Base-by-base conservation (phyloP, 345 rosid genomes). In the Bruguiera parviflora region DNA sequence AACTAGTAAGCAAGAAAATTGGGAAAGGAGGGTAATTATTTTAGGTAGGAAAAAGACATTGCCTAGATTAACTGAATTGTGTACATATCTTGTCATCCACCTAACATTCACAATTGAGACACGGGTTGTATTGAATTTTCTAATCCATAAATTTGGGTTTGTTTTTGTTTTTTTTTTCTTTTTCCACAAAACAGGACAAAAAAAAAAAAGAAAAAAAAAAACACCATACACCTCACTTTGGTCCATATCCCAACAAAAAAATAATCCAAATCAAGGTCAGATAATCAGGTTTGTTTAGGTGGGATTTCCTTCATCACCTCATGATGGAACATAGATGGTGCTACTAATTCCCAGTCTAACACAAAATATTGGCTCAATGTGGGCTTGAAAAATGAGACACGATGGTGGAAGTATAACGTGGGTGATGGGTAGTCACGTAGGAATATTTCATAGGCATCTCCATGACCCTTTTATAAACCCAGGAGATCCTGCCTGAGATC, bases 401-500 rank as follows among this genome's bases (percentile, higher is more conserved):
- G 61, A 47, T 76, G 73, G 56, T 57, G 76, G 58, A 46, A 25
- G 67, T 67, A 70, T 47, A 63, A 66, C 20, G 18, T 71, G 35
- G 39, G 51, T 47, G 49, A 53, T 43, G 72, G 71, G 58, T 77
- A 61, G 71, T 77, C 67, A 70, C 79, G 74, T 69, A 65, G 79
- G 82, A 75, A 46, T 75, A 68, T 72, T 62, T 75, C 74, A 71
- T 70, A 67, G 71, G 61, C 77, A 74, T 62, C 49, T 75, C 75
- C 76, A 60, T 66, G 46, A 67, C 77, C 73, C 61, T 75, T 83
- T 60, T 33, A 0, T 55, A 67, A 58, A 67, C 51, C 71, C 43
- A 60, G 76, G 57, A 80, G 77, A 84, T 75, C 79, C 63, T 77
- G 71, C 72, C 81, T 63, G 71, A 77, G 85, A 82, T 77, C 79